phyloP scores from a whole-genome alignment of 2,329 filamentous ascomycete genomes.

The Fusarium siculi region DNA sequence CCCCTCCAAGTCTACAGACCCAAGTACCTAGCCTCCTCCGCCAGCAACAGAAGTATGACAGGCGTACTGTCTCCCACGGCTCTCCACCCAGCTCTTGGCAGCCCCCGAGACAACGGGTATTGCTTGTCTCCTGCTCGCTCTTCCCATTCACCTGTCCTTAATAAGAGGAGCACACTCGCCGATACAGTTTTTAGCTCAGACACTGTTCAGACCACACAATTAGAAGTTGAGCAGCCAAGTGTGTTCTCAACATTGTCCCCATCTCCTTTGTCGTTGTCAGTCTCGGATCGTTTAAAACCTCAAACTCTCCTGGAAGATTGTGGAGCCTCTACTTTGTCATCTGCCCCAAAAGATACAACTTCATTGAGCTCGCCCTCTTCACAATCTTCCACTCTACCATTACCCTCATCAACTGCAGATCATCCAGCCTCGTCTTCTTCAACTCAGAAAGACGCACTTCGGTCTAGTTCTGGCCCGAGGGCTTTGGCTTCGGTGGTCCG shows the following conservation, averaged over 20 bases:
- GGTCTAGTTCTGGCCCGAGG: conserved; percentile 74
- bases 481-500: conserved; percentile 76
- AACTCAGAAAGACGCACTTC: conserved; percentile 9
- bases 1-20: conserved; percentile 14
- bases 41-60: conserved; percentile 43
- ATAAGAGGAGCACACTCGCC: conserved; percentile 36
- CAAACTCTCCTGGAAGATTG: conserved; percentile 36
- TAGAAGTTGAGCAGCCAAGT: conserved; percentile 4
- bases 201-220: conserved; percentile 9
- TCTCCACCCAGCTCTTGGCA: conserved; percentile 63
- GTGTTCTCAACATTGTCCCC: conserved; percentile 6
- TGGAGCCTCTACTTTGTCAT: conserved; percentile 38
- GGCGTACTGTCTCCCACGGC: conserved; percentile 55
- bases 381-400: conserved; percentile 11
- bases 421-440: conserved; percentile 42
- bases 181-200: conserved; percentile 3
- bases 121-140: conserved; percentile 30
- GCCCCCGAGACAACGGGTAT: conserved; percentile 38
- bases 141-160: conserved; percentile 29
- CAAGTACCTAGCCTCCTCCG: conserved; percentile 22
- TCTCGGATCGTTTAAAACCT: conserved; percentile 27
- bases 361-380: conserved; percentile 5
- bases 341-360: conserved; percentile 17
- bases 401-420: conserved; percentile 10
- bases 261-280: conserved; percentile 23